Conservation (phyloP, 2,329 filamentous ascomycete species). For the Verticillium dahliae region DNA sequence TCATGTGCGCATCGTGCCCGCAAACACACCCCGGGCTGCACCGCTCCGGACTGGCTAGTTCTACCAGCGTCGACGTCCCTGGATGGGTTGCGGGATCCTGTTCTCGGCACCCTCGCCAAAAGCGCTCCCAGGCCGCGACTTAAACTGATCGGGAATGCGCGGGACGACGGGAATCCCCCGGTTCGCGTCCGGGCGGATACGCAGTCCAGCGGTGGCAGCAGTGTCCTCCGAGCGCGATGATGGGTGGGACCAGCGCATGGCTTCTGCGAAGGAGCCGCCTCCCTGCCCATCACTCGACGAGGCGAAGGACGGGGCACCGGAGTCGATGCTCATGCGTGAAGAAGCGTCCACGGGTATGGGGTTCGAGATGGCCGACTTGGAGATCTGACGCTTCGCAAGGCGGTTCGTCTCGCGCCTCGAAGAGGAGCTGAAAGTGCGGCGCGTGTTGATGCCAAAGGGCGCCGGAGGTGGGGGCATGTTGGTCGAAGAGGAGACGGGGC, state of each 20-base stretch:
- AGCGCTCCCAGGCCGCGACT: slow-evolving; percentile 6
- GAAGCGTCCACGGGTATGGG: slow-evolving; percentile 2
- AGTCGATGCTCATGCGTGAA: slow-evolving; percentile 12
- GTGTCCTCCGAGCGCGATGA: slow-evolving; percentile 4
- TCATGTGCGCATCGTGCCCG: not conserved
- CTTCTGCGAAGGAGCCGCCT: not conserved
- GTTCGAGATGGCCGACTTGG: slow-evolving; percentile 4
- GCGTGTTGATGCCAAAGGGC: slow-evolving; percentile 4
- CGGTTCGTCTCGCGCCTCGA: slow-evolving; percentile 14
- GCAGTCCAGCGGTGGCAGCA: slow-evolving; percentile 17
- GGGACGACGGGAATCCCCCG: slow-evolving; percentile 39
- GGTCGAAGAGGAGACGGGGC: slow-evolving; percentile 20
- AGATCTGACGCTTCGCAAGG: slow-evolving; percentile 17
- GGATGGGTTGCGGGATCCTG: not conserved
- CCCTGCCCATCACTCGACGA: not conserved
- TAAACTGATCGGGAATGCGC: slow-evolving; percentile 35
- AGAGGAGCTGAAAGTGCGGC: slow-evolving; percentile 9
- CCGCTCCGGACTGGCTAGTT: not conserved
- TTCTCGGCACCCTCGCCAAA: slow-evolving; percentile 3
- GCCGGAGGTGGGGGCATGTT: slow-evolving; percentile 9
- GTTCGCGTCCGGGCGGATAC: slow-evolving; percentile 37
- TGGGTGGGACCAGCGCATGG: not conserved
- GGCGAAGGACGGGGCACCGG: slow-evolving; percentile 1
- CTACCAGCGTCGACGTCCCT: not conserved
- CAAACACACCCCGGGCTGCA: not conserved